These are phyloP conservation scores for Hymenoscyphus scutula DNA, from an alignment of 2,329 filamentous ascomycete species.

Conservation along the genomic window DNA sequence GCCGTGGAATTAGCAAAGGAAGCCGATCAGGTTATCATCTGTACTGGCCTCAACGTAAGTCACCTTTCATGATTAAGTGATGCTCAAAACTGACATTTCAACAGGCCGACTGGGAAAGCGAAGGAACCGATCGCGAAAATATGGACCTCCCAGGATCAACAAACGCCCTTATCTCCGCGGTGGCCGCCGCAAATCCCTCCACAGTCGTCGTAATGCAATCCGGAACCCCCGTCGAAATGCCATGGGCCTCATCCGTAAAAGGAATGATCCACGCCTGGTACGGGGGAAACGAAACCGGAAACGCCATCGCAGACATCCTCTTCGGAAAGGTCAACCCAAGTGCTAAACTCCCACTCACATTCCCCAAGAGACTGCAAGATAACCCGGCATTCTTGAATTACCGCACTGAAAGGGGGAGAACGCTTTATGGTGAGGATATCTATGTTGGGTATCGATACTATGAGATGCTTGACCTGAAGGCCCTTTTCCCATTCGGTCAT, in stretches of 20 bases:
- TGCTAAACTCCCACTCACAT: conserved; percentile 71
- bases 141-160: conserved; percentile 73
- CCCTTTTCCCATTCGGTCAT: conserved; percentile 76
- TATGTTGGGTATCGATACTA: conserved; percentile 82
- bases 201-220: conserved; percentile 75
- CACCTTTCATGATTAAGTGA: background rate
- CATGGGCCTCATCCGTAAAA: conserved; percentile 55
- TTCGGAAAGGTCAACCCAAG: conserved; percentile 73
- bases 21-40: conserved; percentile 75
- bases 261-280: conserved; percentile 79
- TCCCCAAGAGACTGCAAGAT: conserved; percentile 65
- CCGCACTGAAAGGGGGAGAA: conserved; percentile 64
- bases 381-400: conserved; percentile 78
- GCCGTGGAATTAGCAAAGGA: conserved; percentile 66
- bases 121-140: conserved; percentile 74
- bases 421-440: conserved; percentile 76
- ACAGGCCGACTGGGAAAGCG: conserved; percentile 70
- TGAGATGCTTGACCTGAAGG: conserved; percentile 63
- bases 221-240: conserved; percentile 72
- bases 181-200: conserved; percentile 65
- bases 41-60: conserved; percentile 67
- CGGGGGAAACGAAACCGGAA: conserved; percentile 82
- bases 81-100: background rate
- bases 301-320: conserved; percentile 74
- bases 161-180: conserved; percentile 65